Evolutionary conservation across 805 yeast genomes (phyloP), one percentile per base, ranked within the genome.

Genomic region (Starmerella geochares): DNA sequence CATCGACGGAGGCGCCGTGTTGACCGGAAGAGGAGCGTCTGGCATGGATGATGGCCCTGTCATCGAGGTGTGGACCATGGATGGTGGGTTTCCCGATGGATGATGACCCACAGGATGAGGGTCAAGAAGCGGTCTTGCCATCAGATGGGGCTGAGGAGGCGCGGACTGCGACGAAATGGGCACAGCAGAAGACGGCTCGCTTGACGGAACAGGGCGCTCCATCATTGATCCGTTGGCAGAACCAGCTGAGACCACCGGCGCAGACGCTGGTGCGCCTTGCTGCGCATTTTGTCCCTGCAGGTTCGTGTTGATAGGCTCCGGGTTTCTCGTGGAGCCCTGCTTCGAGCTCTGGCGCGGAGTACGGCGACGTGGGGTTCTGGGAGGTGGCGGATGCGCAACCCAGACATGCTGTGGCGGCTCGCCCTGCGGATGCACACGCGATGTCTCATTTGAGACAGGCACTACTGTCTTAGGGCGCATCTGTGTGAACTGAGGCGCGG

Each of bases 391-490:
- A 16, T 48, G 46, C 33, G 52, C 36, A 11, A 47, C 51, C 55
- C 55, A 52, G 11, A 52, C 53, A 33, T 49, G 53, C 44, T 52
- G 55, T 10, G 47, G 43, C 19, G 55, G 55, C 47, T 52, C 55
- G 20, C 55, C 55, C 32, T 52, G 49, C 19, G 55, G 55, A 23
- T 52, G 52, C 13, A 50, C 55, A 20, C 42, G 42, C 4, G 29
- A 24, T 6, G 42, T 14, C 42, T 24, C 31, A n/a, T 38, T 28
- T 24, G 37, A 42, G 9, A 29, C 29, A 7, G 46, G 37, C 27
- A 29, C 46, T 4, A 29, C 29, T n/a, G 46, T 42, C 46, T 42
- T 21, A 8, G 46, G 36, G 13, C 36, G 46, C 42, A 38, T 21
- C 31, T 33, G 37, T 8, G 39, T 21, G 16, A 36, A 36, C 25